These are phyloP conservation scores for Stemphylium beticola DNA, from an alignment of 2,329 filamentous ascomycete genomes.

Conservation along the genomic window DNA sequence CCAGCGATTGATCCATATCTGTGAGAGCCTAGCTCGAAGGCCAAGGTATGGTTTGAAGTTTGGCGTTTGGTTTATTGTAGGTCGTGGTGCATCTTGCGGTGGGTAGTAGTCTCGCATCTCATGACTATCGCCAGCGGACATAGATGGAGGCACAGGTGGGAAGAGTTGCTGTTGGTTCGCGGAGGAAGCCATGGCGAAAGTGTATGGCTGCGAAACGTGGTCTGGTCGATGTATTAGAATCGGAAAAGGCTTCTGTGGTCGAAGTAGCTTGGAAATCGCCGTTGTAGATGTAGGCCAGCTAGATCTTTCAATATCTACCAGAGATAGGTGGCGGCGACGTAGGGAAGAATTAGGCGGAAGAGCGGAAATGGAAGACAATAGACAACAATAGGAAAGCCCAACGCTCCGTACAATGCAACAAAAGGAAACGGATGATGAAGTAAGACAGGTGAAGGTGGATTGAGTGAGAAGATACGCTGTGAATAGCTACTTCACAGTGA, in stretches of 20 bases:
- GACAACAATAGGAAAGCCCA: slow-evolving; percentile 33
- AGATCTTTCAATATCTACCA: slow-evolving; percentile 35
- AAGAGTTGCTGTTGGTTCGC: slow-evolving; percentile 61
- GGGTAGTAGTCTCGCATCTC: slow-evolving; percentile 67
- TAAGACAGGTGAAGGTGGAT: slow-evolving; percentile 24
- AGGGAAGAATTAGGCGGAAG: slow-evolving; percentile 29
- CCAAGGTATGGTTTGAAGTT: slow-evolving; percentile 90
- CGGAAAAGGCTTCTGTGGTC: slow-evolving; percentile 2
- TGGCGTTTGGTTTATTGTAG: slow-evolving; percentile 67
- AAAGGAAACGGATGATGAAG: slow-evolving; percentile 36
- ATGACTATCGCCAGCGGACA: slow-evolving; percentile 64
- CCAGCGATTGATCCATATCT: slow-evolving; percentile 98
- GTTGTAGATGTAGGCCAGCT: slow-evolving; percentile 26
- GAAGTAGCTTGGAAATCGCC: slow-evolving; percentile 4
- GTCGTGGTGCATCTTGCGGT: slow-evolving; percentile 61
- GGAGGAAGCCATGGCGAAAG: slow-evolving; percentile 54
- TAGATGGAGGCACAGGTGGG: slow-evolving; percentile 63
- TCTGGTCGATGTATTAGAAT: slow-evolving; percentile 43
- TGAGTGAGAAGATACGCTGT: slow-evolving; percentile 20
- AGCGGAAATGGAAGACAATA: slow-evolving; percentile 13
- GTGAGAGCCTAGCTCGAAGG: slow-evolving; percentile 85
- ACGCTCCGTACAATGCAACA: slow-evolving; percentile 48
- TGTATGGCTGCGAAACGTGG: slow-evolving; percentile 38
- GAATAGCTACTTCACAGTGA: slow-evolving; percentile 38
- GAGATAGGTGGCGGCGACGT: slow-evolving; percentile 28